Base-by-base conservation (phyloP, 805 yeast species). In the Ogataea corticis region DNA sequence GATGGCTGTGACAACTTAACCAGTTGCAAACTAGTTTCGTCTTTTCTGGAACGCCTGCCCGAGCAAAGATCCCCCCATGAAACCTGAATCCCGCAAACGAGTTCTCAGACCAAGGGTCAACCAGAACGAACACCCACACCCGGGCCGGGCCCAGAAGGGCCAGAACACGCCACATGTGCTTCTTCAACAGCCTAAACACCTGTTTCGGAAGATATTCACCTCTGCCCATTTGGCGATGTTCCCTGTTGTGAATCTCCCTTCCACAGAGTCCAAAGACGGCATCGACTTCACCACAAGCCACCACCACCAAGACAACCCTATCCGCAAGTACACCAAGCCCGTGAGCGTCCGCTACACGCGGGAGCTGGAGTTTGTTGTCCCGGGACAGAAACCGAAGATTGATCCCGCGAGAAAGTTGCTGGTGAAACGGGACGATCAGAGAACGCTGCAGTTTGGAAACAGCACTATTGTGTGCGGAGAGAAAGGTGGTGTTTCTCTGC, bases 251-350 rank as follows among this genome's bases (percentile, higher is more conserved):
- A 42, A 42, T 7, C 21, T 43, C 11, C 15, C 41, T 21, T 17
- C 38, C 11, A n/a, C 36, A 13, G 46, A 36, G 21, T 37, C 54
- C n/a, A 46, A 42, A 17, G 60, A 56, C 38, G 54, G 53, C 5
- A 52, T 56, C 30, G 60, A 56, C 23, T 52, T 33, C 42, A 55
- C 55, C 3, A 9, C 31, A 11, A 40, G 38, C 18, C 33, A 21
- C 7, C 33, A 28, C 4, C 37, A 38, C 32, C 23, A 33, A 10
- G 38, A 39, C 5, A 49, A 45, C 18, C 38, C 30, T 3, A 45
- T 50, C 18, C 46, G 40, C 31, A 56, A 56, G 25, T 52, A 52
- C 32, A 18, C 28, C 9, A 33, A 44, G 37, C 52, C 54, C 2
- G 15, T 55, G 16, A 25, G 33, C 18, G 32, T 25, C 7, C 38